Percentiles rank a stretch among this genome's conserved stretches.
phyloP scores from a whole-genome alignment of 2,329 filamentous ascomycete species.

The Fusarium equiseti region DNA sequence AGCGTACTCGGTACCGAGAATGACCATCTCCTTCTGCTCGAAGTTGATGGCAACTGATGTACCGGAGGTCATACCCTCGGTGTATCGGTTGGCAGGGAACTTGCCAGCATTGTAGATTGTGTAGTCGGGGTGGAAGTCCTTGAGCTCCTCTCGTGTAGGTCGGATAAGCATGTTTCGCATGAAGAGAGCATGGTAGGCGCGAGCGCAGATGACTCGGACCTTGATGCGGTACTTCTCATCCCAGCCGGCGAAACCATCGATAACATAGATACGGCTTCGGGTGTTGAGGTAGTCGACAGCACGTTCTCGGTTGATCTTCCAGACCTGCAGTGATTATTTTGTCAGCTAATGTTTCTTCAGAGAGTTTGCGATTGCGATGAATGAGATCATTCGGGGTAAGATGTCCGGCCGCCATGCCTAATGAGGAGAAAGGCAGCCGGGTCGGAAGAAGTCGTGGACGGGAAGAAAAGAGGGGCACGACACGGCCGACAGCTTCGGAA shows the following conservation, averaged over 20 bases:
- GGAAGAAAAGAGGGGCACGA: constrained; percentile 39
- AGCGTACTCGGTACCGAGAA: constrained; percentile 98
- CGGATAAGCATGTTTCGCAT: constrained; percentile 99
- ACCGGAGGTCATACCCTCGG: constrained; percentile 97
- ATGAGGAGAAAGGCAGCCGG: constrained; percentile 20
- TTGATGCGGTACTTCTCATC: constrained; percentile 98
- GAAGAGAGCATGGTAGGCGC: constrained; percentile 99
- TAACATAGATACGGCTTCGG: constrained; percentile 96
- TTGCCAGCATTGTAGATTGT: constrained; percentile 99
- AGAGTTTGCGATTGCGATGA: background rate
- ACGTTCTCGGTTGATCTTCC: constrained; percentile 99
- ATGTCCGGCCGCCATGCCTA: constrained; percentile 25
- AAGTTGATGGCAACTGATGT: constrained; percentile 99
- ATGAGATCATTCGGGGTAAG: constrained; percentile 16
- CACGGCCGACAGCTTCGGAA: constrained; percentile 39
- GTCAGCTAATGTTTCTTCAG: constrained; percentile 35
- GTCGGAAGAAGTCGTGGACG: constrained; percentile 45
- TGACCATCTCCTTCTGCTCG: constrained; percentile 99
- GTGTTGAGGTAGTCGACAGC: constrained; percentile 99
- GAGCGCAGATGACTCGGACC: constrained; percentile 97
- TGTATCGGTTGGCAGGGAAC: constrained; percentile 98
- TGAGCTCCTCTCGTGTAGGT: constrained; percentile 88
- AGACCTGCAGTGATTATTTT: constrained; percentile 74
- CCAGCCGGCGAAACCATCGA: constrained; percentile 98
- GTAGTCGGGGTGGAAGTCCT: constrained; percentile 99